phyloP scores from a whole-genome alignment of 345 rosid genomes.

The Bruguiera gymnorhiza region DNA sequence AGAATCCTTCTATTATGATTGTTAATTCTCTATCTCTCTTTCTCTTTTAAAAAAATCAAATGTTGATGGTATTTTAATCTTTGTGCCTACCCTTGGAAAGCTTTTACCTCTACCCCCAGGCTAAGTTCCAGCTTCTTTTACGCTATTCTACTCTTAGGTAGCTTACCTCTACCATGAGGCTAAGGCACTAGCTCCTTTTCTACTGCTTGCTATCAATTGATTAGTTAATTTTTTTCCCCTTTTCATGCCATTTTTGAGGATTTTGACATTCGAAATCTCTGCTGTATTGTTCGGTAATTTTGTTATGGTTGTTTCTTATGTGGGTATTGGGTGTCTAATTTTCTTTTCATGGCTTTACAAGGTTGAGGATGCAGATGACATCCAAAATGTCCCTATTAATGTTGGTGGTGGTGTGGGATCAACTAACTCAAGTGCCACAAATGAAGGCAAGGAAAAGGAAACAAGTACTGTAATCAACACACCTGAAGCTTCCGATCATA shows the following conservation, averaged over 20 bases:
- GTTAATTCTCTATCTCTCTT: too few species aligned
- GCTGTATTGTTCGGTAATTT: constrained; percentile 3
- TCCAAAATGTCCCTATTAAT: constrained; percentile 52
- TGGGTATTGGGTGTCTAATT: constrained; percentile 10
- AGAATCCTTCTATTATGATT: background rate
- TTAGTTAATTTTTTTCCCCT: background rate
- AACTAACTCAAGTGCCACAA: constrained; percentile 35
- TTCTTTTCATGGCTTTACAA: constrained; percentile 36
- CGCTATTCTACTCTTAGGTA: background rate
- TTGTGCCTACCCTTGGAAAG: too few species aligned
- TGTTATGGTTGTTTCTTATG: constrained; percentile 1
- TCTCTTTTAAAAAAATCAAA: too few species aligned
- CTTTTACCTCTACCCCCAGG: too few species aligned
- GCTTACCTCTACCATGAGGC: background rate
- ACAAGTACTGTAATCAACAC: constrained; percentile 33
- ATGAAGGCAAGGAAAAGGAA: constrained; percentile 38
- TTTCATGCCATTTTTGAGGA: background rate
- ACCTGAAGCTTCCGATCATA: constrained; percentile 72
- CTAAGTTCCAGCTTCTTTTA: too few species aligned
- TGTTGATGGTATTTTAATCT: too few species aligned
- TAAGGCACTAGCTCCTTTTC: background rate
- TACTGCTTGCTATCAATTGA: background rate
- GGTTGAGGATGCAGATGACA: constrained; percentile 91
- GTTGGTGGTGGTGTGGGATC: constrained; percentile 46
- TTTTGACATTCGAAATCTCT: constrained; percentile 7